phyloP scores from a whole-genome alignment of 106 monocot genomes.

The Apostasia shenzhenica region DNA sequence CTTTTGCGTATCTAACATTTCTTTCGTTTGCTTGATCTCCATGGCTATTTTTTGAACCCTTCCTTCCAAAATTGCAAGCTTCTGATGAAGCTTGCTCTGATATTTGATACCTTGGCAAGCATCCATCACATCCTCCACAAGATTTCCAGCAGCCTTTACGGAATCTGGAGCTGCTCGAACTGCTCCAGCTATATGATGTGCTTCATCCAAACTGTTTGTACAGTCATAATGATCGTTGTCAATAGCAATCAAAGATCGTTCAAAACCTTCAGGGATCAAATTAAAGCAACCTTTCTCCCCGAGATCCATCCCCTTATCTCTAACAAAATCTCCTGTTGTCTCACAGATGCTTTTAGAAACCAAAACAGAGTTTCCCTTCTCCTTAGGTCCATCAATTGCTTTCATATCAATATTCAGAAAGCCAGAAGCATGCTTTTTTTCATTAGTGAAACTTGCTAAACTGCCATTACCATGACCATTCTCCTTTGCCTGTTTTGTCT shows the following conservation, averaged over 20 bases:
- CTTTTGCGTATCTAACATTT: constrained; percentile 73
- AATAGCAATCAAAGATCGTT: neutral
- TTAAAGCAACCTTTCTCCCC: constrained; percentile 10
- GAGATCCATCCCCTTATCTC: neutral
- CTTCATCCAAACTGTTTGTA: neutral
- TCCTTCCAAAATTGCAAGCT: constrained; percentile 80
- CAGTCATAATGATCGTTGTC: neutral
- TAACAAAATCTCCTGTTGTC: neutral
- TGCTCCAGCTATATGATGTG: neutral
- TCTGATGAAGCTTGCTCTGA: constrained; percentile 78
- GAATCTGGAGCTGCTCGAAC: constrained; percentile 7
- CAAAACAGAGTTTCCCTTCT: neutral
- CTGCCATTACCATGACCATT: neutral
- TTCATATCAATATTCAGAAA: constrained; percentile 4
- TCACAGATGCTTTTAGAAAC: neutral
- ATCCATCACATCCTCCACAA: constrained; percentile 12
- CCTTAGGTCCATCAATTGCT: neutral
- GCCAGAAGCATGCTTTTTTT: neutral
- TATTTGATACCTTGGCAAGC: constrained; percentile 15
- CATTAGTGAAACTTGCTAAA: neutral
- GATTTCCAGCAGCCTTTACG: constrained; percentile 38
- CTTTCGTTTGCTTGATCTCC: constrained; percentile 90
- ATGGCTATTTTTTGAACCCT: constrained; percentile 90
- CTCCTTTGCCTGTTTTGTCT: neutral
- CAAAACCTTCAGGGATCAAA: neutral